These are phyloP conservation scores for Cladosporium colombiae DNA, from an alignment of 2,329 filamentous ascomycete species.

Conservation along the genomic window DNA sequence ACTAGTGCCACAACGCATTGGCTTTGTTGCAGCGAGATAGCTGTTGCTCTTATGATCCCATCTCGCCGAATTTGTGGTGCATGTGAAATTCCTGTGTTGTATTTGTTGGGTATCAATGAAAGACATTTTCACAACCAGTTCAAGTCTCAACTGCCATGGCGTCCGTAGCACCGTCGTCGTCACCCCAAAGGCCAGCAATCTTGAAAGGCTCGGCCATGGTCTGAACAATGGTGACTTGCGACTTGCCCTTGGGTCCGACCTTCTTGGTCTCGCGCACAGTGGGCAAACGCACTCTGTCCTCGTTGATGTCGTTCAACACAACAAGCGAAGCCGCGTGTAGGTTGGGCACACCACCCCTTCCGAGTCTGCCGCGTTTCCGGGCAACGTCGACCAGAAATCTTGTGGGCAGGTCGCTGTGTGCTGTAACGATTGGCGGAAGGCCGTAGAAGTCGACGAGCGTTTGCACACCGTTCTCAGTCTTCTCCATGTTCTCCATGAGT, in stretches of 20 bases:
- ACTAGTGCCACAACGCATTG: neutral
- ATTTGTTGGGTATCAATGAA: conserved; percentile 17
- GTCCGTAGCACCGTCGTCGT: conserved; percentile 50
- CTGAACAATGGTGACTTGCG: conserved; percentile 81
- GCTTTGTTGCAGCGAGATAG: neutral
- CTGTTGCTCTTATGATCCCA: neutral
- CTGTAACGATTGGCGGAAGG: conserved; percentile 71
- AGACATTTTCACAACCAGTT: conserved; percentile 16
- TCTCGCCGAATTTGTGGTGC: neutral
- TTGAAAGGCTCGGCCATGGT: conserved; percentile 96
- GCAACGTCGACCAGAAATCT: conserved; percentile 96
- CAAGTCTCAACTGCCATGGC: conserved; percentile 29
- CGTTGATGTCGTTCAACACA: conserved; percentile 94
- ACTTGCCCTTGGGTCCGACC: conserved; percentile 49
- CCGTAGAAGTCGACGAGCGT: conserved; percentile 84
- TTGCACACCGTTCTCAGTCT: conserved; percentile 70
- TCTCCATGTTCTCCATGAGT: conserved; percentile 76
- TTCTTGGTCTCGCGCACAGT: conserved; percentile 38
- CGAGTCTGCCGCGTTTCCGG: conserved; percentile 84
- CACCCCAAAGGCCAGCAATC: conserved; percentile 87
- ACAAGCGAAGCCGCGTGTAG: conserved; percentile 83
- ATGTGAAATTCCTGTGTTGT: conserved; percentile 2
- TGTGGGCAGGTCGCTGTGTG: conserved; percentile 74
- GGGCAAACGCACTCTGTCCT: conserved; percentile 70
- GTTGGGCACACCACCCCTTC: conserved; percentile 88